phyloP scores from a whole-genome alignment of 495 filamentous ascomycete genomes.

The Podospora anserina region DNA sequence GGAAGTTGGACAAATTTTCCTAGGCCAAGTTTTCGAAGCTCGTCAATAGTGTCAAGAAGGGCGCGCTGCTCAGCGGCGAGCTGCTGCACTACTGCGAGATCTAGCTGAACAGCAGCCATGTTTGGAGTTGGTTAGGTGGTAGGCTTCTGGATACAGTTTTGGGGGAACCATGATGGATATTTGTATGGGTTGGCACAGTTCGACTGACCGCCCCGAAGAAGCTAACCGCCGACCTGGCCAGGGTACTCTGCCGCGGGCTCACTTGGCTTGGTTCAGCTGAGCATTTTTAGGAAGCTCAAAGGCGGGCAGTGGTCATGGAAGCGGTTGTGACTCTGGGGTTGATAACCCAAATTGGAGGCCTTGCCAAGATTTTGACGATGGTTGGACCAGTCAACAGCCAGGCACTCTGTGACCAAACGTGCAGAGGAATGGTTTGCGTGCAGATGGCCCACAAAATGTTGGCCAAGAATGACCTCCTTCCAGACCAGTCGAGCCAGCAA shows the following conservation, averaged over 20 bases:
- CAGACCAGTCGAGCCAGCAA: conserved; percentile 36
- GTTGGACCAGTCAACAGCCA: neutral
- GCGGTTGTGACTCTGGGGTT: no score
- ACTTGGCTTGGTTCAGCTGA: no score
- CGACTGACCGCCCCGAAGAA: no score
- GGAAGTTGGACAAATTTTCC: conserved; percentile 14
- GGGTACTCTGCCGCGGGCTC: no score
- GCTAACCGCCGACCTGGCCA: no score
- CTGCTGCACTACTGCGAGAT: neutral
- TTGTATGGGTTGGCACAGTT: no score
- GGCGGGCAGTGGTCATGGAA: no score
- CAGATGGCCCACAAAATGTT: neutral
- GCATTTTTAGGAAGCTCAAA: no score
- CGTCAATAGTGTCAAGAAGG: conserved; percentile 17
- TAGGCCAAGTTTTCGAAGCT: conserved; percentile 11
- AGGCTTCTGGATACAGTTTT: no score
- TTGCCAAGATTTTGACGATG: neutral
- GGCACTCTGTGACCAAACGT: neutral
- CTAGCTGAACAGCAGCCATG: neutral
- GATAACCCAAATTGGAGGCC: no score
- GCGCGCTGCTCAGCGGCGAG: conserved; percentile 4
- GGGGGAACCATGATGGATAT: no score
- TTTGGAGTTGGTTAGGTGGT: neutral
- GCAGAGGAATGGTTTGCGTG: neutral
- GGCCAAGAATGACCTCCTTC: conserved; percentile 44